These are phyloP conservation scores for Phaeosphaeria sp. DNA, from an alignment of 2,329 filamentous ascomycete species.

Conservation along the genomic window DNA sequence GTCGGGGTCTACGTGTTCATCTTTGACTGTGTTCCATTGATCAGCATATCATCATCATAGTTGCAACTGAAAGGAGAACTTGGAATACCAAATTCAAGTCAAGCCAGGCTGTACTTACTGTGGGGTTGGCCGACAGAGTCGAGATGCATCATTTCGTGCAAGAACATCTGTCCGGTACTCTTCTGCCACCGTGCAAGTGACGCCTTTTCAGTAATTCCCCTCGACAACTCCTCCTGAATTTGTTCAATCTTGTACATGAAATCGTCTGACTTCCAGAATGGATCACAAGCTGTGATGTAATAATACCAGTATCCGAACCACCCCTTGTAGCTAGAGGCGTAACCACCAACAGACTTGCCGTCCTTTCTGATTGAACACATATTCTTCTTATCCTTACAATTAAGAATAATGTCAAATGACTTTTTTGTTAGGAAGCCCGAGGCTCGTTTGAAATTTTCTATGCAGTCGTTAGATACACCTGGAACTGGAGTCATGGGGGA, in stretches of 20 bases:
- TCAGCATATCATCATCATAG: background rate
- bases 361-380: slow-evolving; percentile 5
- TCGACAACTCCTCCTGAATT: slow-evolving; percentile 4
- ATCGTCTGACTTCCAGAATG: slow-evolving; percentile 8
- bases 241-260: slow-evolving; percentile 9
- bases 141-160: slow-evolving; percentile 20
- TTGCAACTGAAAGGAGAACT: background rate
- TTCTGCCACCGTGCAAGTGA: slow-evolving; percentile 7
- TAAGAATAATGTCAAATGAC: slow-evolving; percentile 13
- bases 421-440: background rate
- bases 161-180: slow-evolving; percentile 13
- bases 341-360: slow-evolving; percentile 10
- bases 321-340: slow-evolving; percentile 7
- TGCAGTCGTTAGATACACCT: background rate
- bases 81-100: background rate
- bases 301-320: slow-evolving; percentile 15
- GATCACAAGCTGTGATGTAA: slow-evolving; percentile 14
- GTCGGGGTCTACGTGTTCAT: slow-evolving; percentile 4
- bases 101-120: slow-evolving; percentile 9
- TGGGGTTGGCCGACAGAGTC: slow-evolving; percentile 11
- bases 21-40: slow-evolving; percentile 1
- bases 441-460: slow-evolving; percentile 11
- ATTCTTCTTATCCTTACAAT: slow-evolving; percentile 9
- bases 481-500: background rate
- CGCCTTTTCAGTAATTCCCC: slow-evolving; percentile 1